A percentile compares a stretch with the other conserved stretches of the same genome.
Conservation (phyloP, 2,329 filamentous ascomycete species). For the Leptographium lundbergii region DNA sequence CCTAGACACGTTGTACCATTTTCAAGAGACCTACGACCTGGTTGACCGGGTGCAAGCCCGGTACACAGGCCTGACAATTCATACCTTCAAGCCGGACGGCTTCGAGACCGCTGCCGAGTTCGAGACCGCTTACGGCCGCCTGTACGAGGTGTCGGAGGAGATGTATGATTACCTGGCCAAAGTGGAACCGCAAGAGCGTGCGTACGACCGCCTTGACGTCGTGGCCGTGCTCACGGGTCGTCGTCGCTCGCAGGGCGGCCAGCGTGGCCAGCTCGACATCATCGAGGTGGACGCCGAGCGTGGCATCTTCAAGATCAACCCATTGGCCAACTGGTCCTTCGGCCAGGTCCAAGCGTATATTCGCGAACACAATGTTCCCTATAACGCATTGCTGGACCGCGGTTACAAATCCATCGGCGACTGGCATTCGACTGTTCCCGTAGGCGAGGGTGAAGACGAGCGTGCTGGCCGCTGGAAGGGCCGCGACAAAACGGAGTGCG, state of each 20-base stretch:
- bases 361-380: constrained; percentile 75
- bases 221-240: constrained; percentile 87
- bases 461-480: constrained; percentile 95
- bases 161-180: constrained; percentile 96
- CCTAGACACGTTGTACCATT: constrained; percentile 75
- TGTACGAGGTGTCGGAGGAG: constrained; percentile 79
- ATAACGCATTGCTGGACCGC: constrained; percentile 78
- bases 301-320: constrained; percentile 94
- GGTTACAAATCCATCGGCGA: constrained; percentile 99
- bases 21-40: constrained; percentile 61
- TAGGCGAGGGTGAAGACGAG: constrained; percentile 87
- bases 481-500: constrained; percentile 89
- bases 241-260: constrained; percentile 81
- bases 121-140: constrained; percentile 64
- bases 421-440: constrained; percentile 92
- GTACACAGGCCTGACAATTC: constrained; percentile 70
- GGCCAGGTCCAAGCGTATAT: constrained; percentile 81
- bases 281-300: constrained; percentile 82
- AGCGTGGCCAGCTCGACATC: constrained; percentile 80
- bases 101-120: constrained; percentile 64
- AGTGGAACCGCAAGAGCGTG: constrained; percentile 88
- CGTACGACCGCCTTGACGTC: constrained; percentile 77
- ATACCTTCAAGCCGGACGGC: constrained; percentile 80
- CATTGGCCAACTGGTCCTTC: constrained; percentile 89
- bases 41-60: constrained; percentile 60